Conservation (phyloP, 2,329 filamentous ascomycete species). For the Epichloe baconii region DNA sequence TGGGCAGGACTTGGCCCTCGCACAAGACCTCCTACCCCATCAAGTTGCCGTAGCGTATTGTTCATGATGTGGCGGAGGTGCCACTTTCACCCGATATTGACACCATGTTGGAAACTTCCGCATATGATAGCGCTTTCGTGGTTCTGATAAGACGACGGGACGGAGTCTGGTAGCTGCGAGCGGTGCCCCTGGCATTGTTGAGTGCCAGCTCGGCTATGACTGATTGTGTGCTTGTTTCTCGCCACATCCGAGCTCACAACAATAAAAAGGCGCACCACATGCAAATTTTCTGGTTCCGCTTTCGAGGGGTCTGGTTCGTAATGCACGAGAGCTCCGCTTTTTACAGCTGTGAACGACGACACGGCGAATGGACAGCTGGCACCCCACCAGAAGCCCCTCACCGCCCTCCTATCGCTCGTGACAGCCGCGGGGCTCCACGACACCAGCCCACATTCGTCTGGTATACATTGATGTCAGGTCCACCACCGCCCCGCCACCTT, state of each 20-base stretch:
- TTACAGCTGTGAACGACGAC: neutral
- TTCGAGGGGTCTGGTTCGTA: neutral
- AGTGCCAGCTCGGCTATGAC: neutral
- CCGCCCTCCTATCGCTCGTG: neutral
- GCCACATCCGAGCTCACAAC: neutral
- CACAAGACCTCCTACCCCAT: too few relatives aligned
- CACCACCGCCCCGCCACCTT: neutral
- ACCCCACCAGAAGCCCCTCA: neutral
- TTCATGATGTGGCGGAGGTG: neutral
- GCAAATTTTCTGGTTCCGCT: neutral
- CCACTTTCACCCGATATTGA: neutral
- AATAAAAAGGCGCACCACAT: neutral
- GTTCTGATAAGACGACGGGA: neutral
- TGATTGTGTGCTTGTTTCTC: neutral
- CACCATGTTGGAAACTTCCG: neutral
- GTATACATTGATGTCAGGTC: neutral
- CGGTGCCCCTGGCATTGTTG: neutral
- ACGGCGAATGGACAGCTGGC: neutral
- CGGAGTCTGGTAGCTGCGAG: neutral
- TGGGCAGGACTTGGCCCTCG: neutral
- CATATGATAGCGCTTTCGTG: neutral
- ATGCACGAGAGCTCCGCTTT: neutral
- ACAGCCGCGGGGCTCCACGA: conserved; percentile 3
- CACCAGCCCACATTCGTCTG: neutral
- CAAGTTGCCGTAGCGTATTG: too few relatives aligned